These are phyloP conservation scores for Knufia petricola DNA, from an alignment of 2,329 filamentous ascomycete genomes.

Conservation along the genomic window DNA sequence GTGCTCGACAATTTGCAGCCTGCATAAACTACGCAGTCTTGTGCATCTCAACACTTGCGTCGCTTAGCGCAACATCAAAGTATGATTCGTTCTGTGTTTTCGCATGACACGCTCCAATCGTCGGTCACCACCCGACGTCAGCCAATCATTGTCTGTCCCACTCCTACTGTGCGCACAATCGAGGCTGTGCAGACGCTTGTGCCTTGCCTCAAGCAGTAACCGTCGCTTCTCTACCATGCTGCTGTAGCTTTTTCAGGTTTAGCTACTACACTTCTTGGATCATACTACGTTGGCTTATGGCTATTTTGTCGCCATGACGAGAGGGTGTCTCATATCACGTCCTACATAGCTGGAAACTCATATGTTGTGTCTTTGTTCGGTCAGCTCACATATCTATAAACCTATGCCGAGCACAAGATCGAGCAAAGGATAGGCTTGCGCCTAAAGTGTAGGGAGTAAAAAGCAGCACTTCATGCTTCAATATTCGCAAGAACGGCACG, in stretches of 20 bases:
- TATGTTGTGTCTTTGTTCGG: too few species aligned
- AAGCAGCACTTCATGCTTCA: too few species aligned
- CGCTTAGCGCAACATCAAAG: neutral
- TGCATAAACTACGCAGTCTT: neutral
- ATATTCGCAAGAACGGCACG: too few species aligned
- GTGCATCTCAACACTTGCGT: conserved; percentile 1
- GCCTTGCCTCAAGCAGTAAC: neutral
- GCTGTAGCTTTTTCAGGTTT: neutral
- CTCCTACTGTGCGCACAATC: neutral
- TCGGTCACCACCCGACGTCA: neutral
- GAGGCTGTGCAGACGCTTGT: neutral
- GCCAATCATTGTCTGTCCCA: neutral
- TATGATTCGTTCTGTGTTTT: neutral
- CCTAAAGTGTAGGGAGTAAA: too few species aligned
- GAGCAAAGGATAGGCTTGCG: too few species aligned
- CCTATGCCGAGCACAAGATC: too few species aligned
- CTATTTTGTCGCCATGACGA: neutral
- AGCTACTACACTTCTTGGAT: neutral
- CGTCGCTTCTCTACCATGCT: neutral
- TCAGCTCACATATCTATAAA: too few species aligned
- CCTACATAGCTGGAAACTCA: too few species aligned
- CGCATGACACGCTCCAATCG: neutral
- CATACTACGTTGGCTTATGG: neutral
- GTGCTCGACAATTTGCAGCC: neutral
- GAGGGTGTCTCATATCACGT: neutral